Evolutionary conservation across 345 rosid genomes (phyloP).

Genomic region (Pistacia atlantica): DNA sequence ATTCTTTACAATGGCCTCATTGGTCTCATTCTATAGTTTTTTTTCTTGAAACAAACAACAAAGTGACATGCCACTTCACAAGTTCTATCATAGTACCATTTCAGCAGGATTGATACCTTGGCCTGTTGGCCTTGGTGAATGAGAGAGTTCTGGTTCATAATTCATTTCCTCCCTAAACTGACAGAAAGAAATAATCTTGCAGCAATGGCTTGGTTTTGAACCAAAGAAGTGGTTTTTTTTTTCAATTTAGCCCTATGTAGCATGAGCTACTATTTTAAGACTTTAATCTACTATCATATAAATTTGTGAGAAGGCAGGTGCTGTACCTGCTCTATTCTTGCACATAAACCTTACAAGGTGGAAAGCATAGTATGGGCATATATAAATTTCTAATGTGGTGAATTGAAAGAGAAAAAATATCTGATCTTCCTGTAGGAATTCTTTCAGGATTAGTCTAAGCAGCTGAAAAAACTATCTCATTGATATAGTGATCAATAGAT

Average conservation of each 20-base stretch:
- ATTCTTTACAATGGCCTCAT: background rate
- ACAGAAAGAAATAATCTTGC: background rate
- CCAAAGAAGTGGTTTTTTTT: background rate
- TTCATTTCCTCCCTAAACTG: background rate
- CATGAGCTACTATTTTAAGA: background rate
- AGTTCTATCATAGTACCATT: background rate
- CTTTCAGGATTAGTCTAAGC: background rate
- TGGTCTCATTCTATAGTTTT: background rate
- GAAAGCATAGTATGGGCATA: background rate
- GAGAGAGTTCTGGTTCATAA: background rate
- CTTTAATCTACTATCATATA: background rate
- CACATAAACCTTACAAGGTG: background rate
- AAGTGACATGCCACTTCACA: background rate
- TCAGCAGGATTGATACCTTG: background rate
- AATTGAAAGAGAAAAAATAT: background rate
- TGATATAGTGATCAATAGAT: background rate
- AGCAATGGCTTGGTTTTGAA: constrained; percentile 10
- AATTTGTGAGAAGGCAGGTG: background rate
- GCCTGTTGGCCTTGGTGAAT: background rate
- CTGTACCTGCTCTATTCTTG: background rate
- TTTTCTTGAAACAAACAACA: background rate
- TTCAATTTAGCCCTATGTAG: background rate
- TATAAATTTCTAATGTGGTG: background rate
- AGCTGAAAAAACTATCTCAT: background rate
- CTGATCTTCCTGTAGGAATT: background rate